Evolutionary conservation across 2,329 filamentous ascomycete genomes (phyloP).

Genomic region (Sporothrix euskadiensis): DNA sequence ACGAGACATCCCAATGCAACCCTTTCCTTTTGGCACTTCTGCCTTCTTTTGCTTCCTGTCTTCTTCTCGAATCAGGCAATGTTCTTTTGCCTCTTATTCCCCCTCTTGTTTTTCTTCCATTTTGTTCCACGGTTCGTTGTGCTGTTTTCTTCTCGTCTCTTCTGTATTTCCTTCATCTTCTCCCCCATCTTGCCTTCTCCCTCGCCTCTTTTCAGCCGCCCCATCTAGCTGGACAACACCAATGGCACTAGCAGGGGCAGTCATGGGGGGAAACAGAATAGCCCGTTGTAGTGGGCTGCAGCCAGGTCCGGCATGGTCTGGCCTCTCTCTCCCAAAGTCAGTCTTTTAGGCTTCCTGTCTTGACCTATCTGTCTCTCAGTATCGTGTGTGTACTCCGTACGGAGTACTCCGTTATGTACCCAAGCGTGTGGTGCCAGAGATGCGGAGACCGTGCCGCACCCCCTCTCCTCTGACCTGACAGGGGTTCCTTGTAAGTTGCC

Average conservation of each 20-base stretch:
- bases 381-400: too few relatives aligned
- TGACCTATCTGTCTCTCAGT: not conserved
- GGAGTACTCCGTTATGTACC: not conserved
- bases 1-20: not conserved
- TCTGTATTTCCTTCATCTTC: not conserved
- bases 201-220: constrained; percentile 17
- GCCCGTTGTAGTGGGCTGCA: not conserved
- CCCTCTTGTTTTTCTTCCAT: not conserved
- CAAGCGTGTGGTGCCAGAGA: not conserved
- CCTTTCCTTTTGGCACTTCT: not conserved
- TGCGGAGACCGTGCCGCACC: constrained; percentile 8
- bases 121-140: not conserved
- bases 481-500: constrained; percentile 13
- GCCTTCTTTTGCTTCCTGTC: not conserved
- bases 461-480: not conserved
- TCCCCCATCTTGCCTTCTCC: not conserved
- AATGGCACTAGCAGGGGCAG: constrained; percentile 17
- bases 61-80: not conserved
- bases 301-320: not conserved
- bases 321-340: not conserved
- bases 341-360: not conserved
- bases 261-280: constrained; percentile 21
- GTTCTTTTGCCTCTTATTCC: not conserved
- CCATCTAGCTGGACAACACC: not conserved
- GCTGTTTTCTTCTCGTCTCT: not conserved